These are phyloP conservation scores for Xylariaceae sp. DNA, from an alignment of 2,329 filamentous ascomycete species.

Conservation along the genomic window DNA sequence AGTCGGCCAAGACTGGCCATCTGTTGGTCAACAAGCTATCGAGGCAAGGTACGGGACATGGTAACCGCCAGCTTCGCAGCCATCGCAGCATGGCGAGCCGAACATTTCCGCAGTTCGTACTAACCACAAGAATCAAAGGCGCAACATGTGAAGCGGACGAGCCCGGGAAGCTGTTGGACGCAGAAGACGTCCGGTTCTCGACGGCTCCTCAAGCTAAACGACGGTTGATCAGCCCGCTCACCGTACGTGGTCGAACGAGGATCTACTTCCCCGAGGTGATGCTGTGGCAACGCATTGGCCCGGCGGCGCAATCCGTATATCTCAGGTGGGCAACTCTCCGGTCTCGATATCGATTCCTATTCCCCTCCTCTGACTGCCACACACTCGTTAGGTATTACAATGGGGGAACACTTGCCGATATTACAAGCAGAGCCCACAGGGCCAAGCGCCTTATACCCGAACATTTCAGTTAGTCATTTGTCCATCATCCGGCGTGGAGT, in stretches of 20 bases:
- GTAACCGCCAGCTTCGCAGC: not conserved
- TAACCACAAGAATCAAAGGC: not conserved
- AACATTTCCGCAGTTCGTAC: not conserved
- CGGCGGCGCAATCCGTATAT: conserved; percentile 1
- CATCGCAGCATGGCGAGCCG: not conserved
- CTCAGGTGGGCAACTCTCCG: conserved; percentile 2
- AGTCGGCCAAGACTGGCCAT: not conserved
- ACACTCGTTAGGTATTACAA: conserved; percentile 2
- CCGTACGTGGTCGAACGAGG: not conserved
- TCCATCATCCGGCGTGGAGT: not conserved
- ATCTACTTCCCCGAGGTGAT: conserved; percentile 4
- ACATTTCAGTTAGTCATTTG: conserved; percentile 5
- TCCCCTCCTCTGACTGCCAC: not conserved
- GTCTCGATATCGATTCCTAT: not conserved
- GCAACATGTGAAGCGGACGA: not conserved
- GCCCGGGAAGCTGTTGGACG: not conserved
- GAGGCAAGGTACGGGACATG: not conserved
- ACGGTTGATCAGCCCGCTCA: not conserved
- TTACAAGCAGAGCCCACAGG: not conserved
- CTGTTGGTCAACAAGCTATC: not conserved
- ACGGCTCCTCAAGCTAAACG: not conserved
- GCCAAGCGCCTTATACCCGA: conserved; percentile 1
- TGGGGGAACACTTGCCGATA: not conserved
- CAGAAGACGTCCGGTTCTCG: conserved; percentile 1
- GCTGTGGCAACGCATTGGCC: not conserved